phyloP scores from a whole-genome alignment of 2,329 filamentous ascomycete species.

The Coniochaeta sp. region DNA sequence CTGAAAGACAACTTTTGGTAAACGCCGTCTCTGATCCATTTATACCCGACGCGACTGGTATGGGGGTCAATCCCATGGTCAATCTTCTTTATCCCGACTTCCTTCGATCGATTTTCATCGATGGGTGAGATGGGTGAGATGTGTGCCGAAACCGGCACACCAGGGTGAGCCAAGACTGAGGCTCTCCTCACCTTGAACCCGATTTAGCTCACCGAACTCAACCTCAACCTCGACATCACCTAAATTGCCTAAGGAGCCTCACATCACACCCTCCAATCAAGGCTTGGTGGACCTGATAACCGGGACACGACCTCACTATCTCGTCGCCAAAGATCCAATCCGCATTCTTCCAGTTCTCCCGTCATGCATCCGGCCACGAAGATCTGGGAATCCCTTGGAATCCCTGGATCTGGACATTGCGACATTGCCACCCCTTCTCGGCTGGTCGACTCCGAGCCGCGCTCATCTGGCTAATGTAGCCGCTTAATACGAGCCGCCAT shows the following conservation, averaged over 20 bases:
- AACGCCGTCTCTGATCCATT: too few species aligned
- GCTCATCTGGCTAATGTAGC: conserved; percentile 15
- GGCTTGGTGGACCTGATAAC: background rate
- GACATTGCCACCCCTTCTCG: conserved; percentile 1
- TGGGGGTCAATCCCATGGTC: too few species aligned
- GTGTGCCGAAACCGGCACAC: background rate
- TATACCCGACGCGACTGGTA: too few species aligned
- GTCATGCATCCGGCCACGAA: background rate
- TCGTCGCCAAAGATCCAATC: background rate
- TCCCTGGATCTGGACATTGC: background rate
- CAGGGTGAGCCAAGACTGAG: background rate
- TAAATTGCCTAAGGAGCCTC: background rate
- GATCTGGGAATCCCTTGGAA: background rate
- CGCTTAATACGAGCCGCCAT: conserved; percentile 16
- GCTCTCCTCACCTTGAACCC: background rate
- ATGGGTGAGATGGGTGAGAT: too few species aligned
- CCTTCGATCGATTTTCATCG: too few species aligned
- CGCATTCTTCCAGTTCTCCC: background rate
- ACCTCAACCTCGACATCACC: background rate
- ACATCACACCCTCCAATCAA: background rate
- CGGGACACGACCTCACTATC: background rate
- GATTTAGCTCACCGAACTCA: background rate
- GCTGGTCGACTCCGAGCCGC: conserved; percentile 5
- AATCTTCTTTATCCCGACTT: too few species aligned
- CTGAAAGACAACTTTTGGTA: too few species aligned